Conservation (phyloP, 352 stramenopile species). For the Phytopythium cucurbitacearum region DNA sequence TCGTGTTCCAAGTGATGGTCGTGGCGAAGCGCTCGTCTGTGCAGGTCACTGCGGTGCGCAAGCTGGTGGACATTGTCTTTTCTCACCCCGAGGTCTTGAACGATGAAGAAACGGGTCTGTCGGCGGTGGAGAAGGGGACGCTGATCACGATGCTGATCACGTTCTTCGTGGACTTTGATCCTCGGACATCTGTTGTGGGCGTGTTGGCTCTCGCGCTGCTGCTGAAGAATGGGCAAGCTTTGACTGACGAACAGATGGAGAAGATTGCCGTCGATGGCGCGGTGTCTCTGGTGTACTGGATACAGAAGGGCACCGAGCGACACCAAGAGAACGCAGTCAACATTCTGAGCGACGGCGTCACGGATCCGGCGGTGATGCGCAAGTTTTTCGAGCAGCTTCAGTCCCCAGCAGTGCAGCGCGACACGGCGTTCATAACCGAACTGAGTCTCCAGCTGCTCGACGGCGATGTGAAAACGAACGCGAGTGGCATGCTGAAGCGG, state of each 20-base stretch:
- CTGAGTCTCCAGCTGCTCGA: conserved; percentile 69
- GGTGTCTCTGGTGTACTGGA: conserved; percentile 76
- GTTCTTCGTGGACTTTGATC: conserved; percentile 71
- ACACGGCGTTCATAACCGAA: conserved; percentile 60
- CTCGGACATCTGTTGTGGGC: conserved; percentile 67
- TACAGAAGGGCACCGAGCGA: conserved; percentile 78
- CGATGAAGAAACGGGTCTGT: conserved; percentile 43
- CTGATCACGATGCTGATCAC: conserved; percentile 65
- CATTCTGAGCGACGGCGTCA: conserved; percentile 68
- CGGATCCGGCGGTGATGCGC: conserved; percentile 21
- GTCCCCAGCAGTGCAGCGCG: conserved; percentile 35
- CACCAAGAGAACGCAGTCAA: conserved; percentile 78
- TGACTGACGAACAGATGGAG: conserved; percentile 64
- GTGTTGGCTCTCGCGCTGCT: conserved; percentile 64
- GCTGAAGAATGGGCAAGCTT: conserved; percentile 48
- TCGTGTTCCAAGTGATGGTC: conserved; percentile 58
- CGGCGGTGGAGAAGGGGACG: conserved; percentile 42
- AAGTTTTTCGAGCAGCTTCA: conserved; percentile 69
- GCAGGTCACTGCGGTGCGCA: conserved; percentile 60
- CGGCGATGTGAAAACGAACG: conserved; percentile 49
- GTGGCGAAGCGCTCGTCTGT: conserved; percentile 47
- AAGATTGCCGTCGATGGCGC: conserved; percentile 65
- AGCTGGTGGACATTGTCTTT: conserved; percentile 77
- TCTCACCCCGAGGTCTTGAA: conserved; percentile 47
- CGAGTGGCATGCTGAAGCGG: conserved; percentile 59